Conservation (phyloP, 2,329 filamentous ascomycete species). For the Arthrobotrys pseudoclavata region DNA sequence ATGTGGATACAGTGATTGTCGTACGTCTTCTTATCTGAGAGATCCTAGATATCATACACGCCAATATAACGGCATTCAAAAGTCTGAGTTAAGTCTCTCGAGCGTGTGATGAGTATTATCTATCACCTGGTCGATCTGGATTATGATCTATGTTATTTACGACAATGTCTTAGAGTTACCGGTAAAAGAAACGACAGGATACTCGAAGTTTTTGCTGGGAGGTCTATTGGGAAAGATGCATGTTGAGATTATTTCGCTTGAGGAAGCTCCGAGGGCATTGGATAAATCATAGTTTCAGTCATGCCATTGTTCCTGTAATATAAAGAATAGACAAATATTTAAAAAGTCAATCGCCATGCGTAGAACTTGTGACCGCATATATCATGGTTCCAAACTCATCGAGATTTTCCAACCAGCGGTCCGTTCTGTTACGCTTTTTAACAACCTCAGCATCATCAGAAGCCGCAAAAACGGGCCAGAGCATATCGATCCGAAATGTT, state of each 20-base stretch:
- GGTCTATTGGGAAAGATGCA: neutral
- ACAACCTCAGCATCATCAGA: constrained; percentile 64
- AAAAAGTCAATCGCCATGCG: constrained; percentile 65
- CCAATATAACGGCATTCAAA: neutral
- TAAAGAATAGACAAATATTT: neutral
- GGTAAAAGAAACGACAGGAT: neutral
- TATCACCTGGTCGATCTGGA: neutral
- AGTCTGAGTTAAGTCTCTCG: neutral
- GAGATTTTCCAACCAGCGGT: constrained; percentile 69
- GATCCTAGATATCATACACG: neutral
- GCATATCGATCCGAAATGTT: neutral
- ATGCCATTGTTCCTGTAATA: neutral
- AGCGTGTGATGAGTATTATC: neutral
- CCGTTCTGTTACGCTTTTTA: constrained; percentile 66
- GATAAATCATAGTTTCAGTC: neutral
- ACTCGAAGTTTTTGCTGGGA: neutral
- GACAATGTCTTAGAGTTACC: constrained; percentile 6
- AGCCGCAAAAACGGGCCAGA: constrained; percentile 40
- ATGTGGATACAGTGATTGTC: neutral
- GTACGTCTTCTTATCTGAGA: neutral
- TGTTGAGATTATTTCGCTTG: neutral
- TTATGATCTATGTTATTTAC: neutral
- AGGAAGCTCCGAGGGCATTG: neutral
- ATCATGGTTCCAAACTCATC: constrained; percentile 73
- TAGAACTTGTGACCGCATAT: constrained; percentile 69